Evolutionary conservation across 2,329 filamentous ascomycete genomes (phyloP).

Genomic region (Akanthomyces lecanii): DNA sequence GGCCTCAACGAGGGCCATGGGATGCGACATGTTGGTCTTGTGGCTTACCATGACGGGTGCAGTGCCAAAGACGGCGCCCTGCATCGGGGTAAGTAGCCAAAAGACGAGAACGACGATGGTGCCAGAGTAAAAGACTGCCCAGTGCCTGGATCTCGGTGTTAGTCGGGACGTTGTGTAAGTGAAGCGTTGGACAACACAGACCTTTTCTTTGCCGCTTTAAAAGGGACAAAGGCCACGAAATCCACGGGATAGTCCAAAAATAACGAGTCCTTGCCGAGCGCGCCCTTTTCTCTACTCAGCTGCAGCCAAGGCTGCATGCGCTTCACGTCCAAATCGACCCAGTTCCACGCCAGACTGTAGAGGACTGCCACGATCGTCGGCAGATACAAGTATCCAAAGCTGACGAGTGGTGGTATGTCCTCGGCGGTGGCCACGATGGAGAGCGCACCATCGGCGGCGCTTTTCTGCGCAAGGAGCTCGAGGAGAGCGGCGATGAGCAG

Average conservation of each 20-base stretch:
- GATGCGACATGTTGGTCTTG: background rate
- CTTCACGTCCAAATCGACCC: conserved; percentile 57
- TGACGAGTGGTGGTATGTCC: conserved; percentile 32
- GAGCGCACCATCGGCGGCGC: conserved; percentile 38
- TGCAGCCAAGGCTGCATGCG: conserved; percentile 58
- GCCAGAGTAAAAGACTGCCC: conserved; percentile 47
- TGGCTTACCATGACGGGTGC: conserved; percentile 23
- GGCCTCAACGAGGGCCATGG: conserved; percentile 21
- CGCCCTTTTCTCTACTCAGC: conserved; percentile 44
- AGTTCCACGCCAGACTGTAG: conserved; percentile 54
- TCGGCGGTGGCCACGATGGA: conserved; percentile 24
- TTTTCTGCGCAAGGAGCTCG: conserved; percentile 40
- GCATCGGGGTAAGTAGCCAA: conserved; percentile 51
- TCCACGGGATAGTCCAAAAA: conserved; percentile 49
- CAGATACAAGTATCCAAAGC: conserved; percentile 44
- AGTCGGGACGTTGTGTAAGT: too few relatives aligned
- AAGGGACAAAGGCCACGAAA: conserved; percentile 32
- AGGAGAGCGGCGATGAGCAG: conserved; percentile 39
- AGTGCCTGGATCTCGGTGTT: conserved; percentile 38
- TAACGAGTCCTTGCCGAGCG: conserved; percentile 41
- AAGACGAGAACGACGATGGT: conserved; percentile 47
- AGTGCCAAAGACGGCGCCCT: conserved; percentile 50
- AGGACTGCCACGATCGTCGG: conserved; percentile 52
- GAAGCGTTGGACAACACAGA: background rate
- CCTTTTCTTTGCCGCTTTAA: conserved; percentile 24